A percentile compares a stretch with the other conserved stretches of the same genome.
These are phyloP conservation scores for Tetrapisispora nanseiensis DNA, from an alignment of 805 yeast species.

Conservation along the genomic window DNA sequence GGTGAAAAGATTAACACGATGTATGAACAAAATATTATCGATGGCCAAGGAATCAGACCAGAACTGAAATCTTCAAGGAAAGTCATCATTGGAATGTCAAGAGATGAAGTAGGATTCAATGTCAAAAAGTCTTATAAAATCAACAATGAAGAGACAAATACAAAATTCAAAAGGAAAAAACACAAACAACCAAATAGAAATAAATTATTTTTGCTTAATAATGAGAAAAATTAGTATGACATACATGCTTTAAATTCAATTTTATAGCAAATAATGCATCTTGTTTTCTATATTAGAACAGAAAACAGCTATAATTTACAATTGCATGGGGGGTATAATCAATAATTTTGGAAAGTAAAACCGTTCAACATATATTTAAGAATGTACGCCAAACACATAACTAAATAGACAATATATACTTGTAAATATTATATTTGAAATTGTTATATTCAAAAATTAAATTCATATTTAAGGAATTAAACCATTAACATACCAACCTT, in stretches of 20 bases:
- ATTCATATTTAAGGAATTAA: constrained; percentile 15
- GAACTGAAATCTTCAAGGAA: neutral
- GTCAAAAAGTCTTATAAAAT: neutral
- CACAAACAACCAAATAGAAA: neutral
- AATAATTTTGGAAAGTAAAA: too few relatives aligned
- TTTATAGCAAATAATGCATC: too few relatives aligned
- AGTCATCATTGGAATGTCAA: neutral
- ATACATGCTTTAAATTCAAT: neutral
- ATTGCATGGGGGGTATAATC: too few relatives aligned
- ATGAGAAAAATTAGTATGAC: neutral
- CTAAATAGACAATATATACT: neutral
- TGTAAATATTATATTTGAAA: constrained; percentile 1
- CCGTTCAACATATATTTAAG: neutral
- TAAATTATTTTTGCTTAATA: neutral
- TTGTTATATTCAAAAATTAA: neutral
- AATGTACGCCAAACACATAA: too few relatives aligned
- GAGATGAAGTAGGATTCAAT: neutral
- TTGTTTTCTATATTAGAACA: neutral
- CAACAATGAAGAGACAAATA: neutral
- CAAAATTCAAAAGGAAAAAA: neutral
- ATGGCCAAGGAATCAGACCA: neutral
- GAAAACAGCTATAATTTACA: neutral
- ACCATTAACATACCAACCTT: constrained; percentile 35
- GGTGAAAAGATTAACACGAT: constrained; percentile 32
- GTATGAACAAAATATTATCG: constrained; percentile 4